Base-by-base conservation (phyloP, 2,329 filamentous ascomycete species). In the Penicillium sp. region DNA sequence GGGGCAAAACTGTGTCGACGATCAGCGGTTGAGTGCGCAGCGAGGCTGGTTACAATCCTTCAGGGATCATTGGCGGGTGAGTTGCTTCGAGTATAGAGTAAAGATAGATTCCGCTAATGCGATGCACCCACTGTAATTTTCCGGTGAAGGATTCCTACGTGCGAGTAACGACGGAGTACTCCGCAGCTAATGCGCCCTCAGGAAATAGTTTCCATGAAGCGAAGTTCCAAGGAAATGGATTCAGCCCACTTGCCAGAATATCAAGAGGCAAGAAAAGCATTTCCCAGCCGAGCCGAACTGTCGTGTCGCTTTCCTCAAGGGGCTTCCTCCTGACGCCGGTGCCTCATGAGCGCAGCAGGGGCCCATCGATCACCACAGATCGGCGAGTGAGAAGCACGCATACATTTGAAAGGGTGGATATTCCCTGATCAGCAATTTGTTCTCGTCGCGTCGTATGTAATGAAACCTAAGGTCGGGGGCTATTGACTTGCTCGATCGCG, bases 301-400 rank as follows among this genome's bases (percentile, higher is more conserved):
- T 21, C 18, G 42, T 29, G 16, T 45, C 42, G 39, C 39, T 28
- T 45, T 21, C 16, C 4, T 29, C 16, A 45, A 23, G 28, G 42
- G 26, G 42, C 26, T 11, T 31, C 21, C 39, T 26, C 21, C 42
- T 36, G 45, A 24, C 26, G 33, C 37, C 21, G 28, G 29, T 29
- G 36, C 19, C 21, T 42, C 42, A 28, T 53, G 23, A 37, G 50
- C 23, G 55, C 50, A 51, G 55, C 31, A 31, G 23, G 31, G 18
- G 10, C 37, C 28, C 43, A 29, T 57, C 50, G 47, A 57, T 57
- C 52, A 47, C 2, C 13, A 10, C 46, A 49, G 59, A 55, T 61
- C 47, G 34, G 26, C 54, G 56, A 55, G 55, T 59, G 36, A 52
- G 54, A 48, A 36, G 26, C 13, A 29, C 16, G 16, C 9, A 40